phyloP scores from a whole-genome alignment of 257 asterid species.

The Solanum corneliomulleri region DNA sequence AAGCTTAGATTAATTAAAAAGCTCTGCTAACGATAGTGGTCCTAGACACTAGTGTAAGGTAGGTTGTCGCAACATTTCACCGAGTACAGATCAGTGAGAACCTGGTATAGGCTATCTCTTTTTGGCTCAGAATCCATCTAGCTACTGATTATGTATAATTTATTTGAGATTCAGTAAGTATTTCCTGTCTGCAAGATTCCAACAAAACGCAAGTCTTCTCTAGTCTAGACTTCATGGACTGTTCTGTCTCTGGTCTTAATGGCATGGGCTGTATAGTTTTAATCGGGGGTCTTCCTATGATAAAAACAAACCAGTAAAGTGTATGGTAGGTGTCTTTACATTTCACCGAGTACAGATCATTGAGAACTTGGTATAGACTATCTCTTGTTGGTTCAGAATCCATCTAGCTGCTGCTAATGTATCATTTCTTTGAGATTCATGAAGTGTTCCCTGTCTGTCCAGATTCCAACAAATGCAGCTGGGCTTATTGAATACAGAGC shows the following conservation, averaged over 20 bases:
- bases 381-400: not conserved
- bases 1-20: not conserved
- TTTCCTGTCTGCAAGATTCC: constrained; percentile 56
- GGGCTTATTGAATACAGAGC: constrained; percentile 94
- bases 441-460: constrained; percentile 9
- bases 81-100: not conserved
- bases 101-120: not conserved
- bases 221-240: not conserved
- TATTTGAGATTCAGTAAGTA: constrained; percentile 5
- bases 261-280: not conserved
- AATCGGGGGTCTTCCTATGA: not conserved
- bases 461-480: constrained; percentile 89
- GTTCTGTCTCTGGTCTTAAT: not conserved
- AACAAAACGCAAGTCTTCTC: constrained; percentile 37
- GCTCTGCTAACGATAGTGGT: not conserved
- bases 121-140: not conserved
- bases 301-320: not conserved
- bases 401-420: not conserved
- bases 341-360: not conserved
- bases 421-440: constrained; percentile 8
- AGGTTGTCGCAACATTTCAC: not conserved
- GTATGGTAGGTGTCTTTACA: not conserved
- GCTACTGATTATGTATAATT: not conserved
- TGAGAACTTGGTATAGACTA: not conserved
- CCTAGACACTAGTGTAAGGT: not conserved